Base-by-base conservation (phyloP, 1,139 yeast species). In the Suhomyces choctaworum region DNA sequence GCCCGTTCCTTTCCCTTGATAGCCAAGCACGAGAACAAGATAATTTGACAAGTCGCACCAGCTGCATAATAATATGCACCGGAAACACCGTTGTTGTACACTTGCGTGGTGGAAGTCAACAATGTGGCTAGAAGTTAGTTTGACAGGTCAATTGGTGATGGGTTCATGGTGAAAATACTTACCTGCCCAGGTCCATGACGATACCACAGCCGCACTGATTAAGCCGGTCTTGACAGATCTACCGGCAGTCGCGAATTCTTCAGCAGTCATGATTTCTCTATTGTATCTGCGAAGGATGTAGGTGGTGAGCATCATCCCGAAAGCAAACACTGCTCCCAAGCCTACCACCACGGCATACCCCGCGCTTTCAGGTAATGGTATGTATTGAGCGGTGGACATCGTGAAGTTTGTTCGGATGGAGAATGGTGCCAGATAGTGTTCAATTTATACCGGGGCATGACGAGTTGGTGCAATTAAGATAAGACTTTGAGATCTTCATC, bases 281-380 rank as follows among this genome's bases (percentile, higher is more conserved):
- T 84, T 88, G 59, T 87, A 88, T 37, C 95, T 71, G 49, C 78
- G 77, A 34, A 88, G 70, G 39, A 83, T 67, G 43, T 64, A 76
- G 0, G 96, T 86, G 38, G 86, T 80, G 31, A 72, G 56, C 52
- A 87, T 76, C 96, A 88, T 88, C 41, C 87, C 87, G 7, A 72
- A 50, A 7, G 96, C 85, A 55, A 88, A 88, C 7, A 80, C 82
- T 28, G 85, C 73, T 31, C 97, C 97, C 20, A 89, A 71, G 14
- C 97, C 97, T 13, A 87, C 82, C 14, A 89, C 87, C 40, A 89
- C 82, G 21, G 89, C 96, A 53, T 88, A 89, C n/a, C 96, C 96
- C n/a, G 85, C 90, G 30, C 86, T 82, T 57, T 83, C 85, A 3
- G 82, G 76, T 16, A 79, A 60, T 3, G 77, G 73, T 28, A 41